phyloP scores from a whole-genome alignment of 1,284 basidiomycete species.

The Apiotrichum brassicae region DNA sequence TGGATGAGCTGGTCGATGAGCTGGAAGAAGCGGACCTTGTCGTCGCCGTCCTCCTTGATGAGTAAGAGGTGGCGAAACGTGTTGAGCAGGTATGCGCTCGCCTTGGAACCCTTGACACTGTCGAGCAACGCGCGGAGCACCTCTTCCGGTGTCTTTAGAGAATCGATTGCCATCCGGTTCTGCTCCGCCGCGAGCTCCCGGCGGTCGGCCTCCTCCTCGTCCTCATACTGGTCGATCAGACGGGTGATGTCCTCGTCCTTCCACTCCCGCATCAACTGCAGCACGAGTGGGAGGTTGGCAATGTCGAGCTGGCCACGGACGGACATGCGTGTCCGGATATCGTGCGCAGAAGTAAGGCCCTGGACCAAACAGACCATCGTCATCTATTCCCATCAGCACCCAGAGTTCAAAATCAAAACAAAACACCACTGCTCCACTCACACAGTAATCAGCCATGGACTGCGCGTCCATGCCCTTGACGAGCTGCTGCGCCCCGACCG shows the following conservation, averaged over 20 bases:
- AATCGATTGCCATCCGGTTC: conserved; percentile 62
- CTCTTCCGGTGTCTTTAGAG: conserved; percentile 75
- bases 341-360: conserved; percentile 22
- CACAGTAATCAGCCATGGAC: conserved; percentile 33
- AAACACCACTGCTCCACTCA: conserved; percentile 23
- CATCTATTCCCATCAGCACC: conserved; percentile 13
- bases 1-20: conserved; percentile 89
- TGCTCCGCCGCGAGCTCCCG: conserved; percentile 67
- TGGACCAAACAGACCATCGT: conserved; percentile 30
- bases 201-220: conserved; percentile 70
- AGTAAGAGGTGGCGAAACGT: conserved; percentile 89
- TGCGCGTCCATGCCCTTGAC: conserved; percentile 51
- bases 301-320: conserved; percentile 71
- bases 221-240: conserved; percentile 63
- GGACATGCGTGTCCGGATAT: conserved; percentile 41
- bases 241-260: conserved; percentile 56
- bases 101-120: conserved; percentile 68
- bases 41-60: conserved; percentile 78
- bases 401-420: too few relatives aligned
- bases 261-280: conserved; percentile 65
- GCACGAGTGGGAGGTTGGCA: conserved; percentile 69
- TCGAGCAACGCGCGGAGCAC: conserved; percentile 75
- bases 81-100: conserved; percentile 80
- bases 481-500: conserved; percentile 89
- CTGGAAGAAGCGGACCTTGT: conserved; percentile 81